Evolutionary conservation across 495 filamentous ascomycete species (phyloP).

Genomic region (Aspergillus panamensis): DNA sequence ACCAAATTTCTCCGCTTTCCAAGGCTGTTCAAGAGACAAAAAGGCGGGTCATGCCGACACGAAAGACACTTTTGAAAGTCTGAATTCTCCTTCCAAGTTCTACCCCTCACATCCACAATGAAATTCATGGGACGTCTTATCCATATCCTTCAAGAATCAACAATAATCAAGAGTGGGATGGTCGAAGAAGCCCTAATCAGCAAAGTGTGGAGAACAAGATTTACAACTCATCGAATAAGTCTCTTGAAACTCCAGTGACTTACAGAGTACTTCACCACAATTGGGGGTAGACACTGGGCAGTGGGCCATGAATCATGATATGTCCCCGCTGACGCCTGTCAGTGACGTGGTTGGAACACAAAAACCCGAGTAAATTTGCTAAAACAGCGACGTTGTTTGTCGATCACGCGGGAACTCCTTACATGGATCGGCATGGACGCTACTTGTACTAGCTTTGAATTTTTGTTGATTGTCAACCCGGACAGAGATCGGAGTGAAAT

Average conservation of each 20-base stretch:
- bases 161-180: not conserved
- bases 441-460: constrained; percentile 6
- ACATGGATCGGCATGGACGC: constrained; percentile 25
- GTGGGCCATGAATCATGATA: not conserved
- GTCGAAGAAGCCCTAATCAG: not conserved
- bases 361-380: constrained; percentile 10
- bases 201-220: constrained; percentile 9
- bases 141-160: not conserved
- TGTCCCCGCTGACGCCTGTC: not conserved
- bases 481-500: too few relatives aligned
- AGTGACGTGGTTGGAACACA: constrained; percentile 19
- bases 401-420: constrained; percentile 41
- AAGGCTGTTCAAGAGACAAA: too few relatives aligned
- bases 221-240: constrained; percentile 6
- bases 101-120: not conserved
- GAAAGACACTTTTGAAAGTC: too few relatives aligned
- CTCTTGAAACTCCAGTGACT: not conserved
- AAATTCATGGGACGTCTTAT: not conserved
- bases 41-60: too few relatives aligned
- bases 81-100: too few relatives aligned
- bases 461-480: not conserved
- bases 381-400: constrained; percentile 24
- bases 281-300: not conserved
- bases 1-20: too few relatives aligned
- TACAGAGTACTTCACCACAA: not conserved